Percentiles rank a stretch among this genome's conserved stretches.
Evolutionary conservation across 2,329 filamentous ascomycete species (phyloP).

Genomic region (Pyricularia sp.): DNA sequence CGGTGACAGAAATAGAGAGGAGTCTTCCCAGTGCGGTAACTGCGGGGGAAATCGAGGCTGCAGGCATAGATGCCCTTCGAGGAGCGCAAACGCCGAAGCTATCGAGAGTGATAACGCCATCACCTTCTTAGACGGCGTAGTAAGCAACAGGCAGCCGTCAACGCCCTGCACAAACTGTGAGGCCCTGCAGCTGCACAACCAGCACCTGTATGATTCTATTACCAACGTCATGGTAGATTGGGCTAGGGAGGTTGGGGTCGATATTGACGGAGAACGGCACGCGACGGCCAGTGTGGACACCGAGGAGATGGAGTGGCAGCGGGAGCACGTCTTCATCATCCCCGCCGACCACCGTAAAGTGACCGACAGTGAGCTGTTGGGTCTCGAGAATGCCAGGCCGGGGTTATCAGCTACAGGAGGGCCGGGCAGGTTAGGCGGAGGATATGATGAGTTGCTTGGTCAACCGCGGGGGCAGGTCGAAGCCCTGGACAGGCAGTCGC

Average conservation of each 20-base stretch:
- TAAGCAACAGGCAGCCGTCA: neutral
- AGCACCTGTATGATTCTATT: neutral
- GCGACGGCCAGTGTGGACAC: neutral
- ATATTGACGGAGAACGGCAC: neutral
- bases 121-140: neutral
- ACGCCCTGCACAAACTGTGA: neutral
- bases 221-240: neutral
- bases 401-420: neutral
- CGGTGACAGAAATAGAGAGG: neutral
- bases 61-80: neutral
- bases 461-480: neutral
- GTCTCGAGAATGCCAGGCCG: neutral
- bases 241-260: neutral
- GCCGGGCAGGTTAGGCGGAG: neutral
- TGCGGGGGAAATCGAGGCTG: neutral
- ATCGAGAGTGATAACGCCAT: neutral
- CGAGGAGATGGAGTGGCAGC: slow-evolving; percentile 4
- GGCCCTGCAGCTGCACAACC: neutral
- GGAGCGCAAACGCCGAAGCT: too few relatives aligned
- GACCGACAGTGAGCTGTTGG: neutral
- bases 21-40: neutral
- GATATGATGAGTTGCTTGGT: neutral
- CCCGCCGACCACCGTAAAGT: slow-evolving; percentile 3
- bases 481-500: neutral
- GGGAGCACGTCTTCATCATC: slow-evolving; percentile 2